phyloP scores from a whole-genome alignment of 2,329 filamentous ascomycete genomes.

The Cordyceps javanica region DNA sequence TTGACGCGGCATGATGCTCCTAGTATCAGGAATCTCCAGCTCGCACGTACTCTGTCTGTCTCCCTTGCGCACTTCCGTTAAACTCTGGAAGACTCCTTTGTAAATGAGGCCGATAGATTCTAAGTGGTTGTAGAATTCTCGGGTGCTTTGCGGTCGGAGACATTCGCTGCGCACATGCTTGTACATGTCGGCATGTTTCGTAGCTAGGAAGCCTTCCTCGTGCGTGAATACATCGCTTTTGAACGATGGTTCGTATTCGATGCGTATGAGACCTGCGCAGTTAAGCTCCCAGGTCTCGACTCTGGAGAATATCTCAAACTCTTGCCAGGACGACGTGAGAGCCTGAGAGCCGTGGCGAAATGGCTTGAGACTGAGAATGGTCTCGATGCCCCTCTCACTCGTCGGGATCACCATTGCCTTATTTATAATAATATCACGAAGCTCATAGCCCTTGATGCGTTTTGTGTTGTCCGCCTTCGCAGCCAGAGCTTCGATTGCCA shows the following conservation, averaged over 20 bases:
- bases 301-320: neutral
- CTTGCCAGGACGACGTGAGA: neutral
- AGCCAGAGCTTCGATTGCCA: neutral
- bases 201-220: neutral
- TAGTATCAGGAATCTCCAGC: slow-evolving; percentile 30
- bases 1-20: slow-evolving; percentile 32
- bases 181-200: neutral
- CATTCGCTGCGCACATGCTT: too few relatives aligned
- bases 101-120: slow-evolving; percentile 17
- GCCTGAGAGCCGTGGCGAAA: neutral
- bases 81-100: slow-evolving; percentile 12
- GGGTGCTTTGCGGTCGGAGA: neutral
- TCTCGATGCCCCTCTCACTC: neutral
- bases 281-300: neutral
- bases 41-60: neutral
- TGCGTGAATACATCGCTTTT: neutral
- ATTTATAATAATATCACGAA: neutral
- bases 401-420: too few relatives aligned
- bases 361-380: neutral
- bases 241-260: neutral
- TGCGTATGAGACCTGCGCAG: neutral
- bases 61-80: slow-evolving; percentile 6
- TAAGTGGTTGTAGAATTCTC: slow-evolving; percentile 14
- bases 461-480: slow-evolving; percentile 1
- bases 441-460: neutral